Base-by-base conservation (phyloP, 2,329 filamentous ascomycete genomes). In the Hortaea sp. region DNA sequence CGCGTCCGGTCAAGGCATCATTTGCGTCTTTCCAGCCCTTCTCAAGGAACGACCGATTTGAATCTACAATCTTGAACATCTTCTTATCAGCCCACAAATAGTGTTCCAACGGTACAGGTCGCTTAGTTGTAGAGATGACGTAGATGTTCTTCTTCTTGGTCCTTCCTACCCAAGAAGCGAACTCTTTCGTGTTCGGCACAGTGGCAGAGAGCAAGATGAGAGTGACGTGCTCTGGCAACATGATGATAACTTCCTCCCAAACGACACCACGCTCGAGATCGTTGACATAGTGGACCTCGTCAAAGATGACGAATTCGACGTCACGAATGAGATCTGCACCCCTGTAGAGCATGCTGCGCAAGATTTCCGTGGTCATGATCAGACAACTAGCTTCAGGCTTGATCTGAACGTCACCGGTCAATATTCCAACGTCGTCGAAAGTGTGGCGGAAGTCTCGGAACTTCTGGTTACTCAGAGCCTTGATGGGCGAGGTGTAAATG, bases 101-200 rank as follows among this genome's bases (percentile, higher is more conserved):
- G 64, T 98, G 92, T 59, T 98, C 92, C 2, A 98, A 71, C 0
- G 92, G 92, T 0, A 98, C 88, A 0, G 92, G 92, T 49, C 92
- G 79, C 66, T 98, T 98, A 0, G 89, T 83, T 0, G 92, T 98
- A 0, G 92, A 97, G 46, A 98, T 98, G 57, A 98, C 92, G 63
- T 97, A 98, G 31, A 98, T 97, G 59, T 98, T 86, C 68, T 95
- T 97, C 69, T 94, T 90, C 69, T 98, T 98, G 0, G 92, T 98
- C 43, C 92, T 79, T 7, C 92, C 92, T 27, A 98, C 90, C 92
- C 92, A 98, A 0, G 89, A 97, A 1, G 92, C 92, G 59, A 98
- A 98, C 63, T 98, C 92, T 52, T 95, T 81, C 0, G 92, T 97
- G 63, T 98, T 98, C 1, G 92, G 92, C 0, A 98, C 92, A 1